A percentile compares a stretch with the other conserved stretches of the same genome.
phyloP scores from a whole-genome alignment of 2,329 filamentous ascomycete species.

The Purpureocillium lavendulum region DNA sequence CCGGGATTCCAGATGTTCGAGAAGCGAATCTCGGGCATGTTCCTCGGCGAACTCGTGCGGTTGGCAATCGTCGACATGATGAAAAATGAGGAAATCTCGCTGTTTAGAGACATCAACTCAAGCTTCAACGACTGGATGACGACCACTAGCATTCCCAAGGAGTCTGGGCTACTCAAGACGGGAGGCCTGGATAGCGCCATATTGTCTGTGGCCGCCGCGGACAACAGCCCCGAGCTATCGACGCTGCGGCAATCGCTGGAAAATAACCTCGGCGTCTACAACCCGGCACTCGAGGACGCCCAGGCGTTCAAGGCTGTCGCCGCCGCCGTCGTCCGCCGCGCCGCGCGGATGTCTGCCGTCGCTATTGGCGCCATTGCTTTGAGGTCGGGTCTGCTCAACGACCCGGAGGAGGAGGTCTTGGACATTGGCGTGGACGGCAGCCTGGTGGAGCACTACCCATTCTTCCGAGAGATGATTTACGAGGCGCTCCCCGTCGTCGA shows the following conservation, averaged over 20 bases:
- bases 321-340: slow-evolving; percentile 76
- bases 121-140: slow-evolving; percentile 60
- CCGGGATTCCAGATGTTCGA: slow-evolving; percentile 98
- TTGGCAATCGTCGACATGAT: slow-evolving; percentile 66
- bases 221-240: slow-evolving; percentile 63
- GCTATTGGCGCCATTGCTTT: slow-evolving; percentile 80
- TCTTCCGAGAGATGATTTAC: slow-evolving; percentile 81
- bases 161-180: slow-evolving; percentile 62
- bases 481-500: slow-evolving; percentile 71
- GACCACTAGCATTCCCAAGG: slow-evolving; percentile 58
- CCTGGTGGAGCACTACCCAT: slow-evolving; percentile 91
- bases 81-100: slow-evolving; percentile 53
- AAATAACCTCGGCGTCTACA: slow-evolving; percentile 65
- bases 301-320: slow-evolving; percentile 79
- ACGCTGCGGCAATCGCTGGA: slow-evolving; percentile 72
- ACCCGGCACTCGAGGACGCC: slow-evolving; percentile 74
- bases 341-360: slow-evolving; percentile 79
- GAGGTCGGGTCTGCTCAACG: slow-evolving; percentile 63
- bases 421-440: slow-evolving; percentile 94
- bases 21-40: slow-evolving; percentile 98
- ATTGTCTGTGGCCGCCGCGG: slow-evolving; percentile 77
- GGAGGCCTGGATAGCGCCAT: slow-evolving; percentile 92
- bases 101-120: slow-evolving; percentile 72
- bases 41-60: slow-evolving; percentile 87
- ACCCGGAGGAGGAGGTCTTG: slow-evolving; percentile 58